Evolutionary conservation across 106 monocot genomes (phyloP).

Genomic region (Allium fistulosum): DNA sequence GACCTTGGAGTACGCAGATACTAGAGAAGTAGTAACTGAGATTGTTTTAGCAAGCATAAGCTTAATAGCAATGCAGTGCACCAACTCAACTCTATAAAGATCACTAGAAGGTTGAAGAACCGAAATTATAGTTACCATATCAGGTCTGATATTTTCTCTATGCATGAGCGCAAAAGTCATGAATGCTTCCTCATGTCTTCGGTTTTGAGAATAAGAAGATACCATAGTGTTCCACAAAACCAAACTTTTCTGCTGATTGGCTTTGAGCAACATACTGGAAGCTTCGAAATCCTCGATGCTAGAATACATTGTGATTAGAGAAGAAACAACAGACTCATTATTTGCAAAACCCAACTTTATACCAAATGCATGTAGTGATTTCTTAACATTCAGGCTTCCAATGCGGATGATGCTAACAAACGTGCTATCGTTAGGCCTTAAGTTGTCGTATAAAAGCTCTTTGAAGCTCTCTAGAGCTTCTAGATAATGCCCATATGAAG

Average conservation of each 20-base stretch:
- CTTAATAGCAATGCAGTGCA: conserved; percentile 46
- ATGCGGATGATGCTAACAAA: conserved; percentile 34
- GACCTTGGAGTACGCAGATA: conserved; percentile 60
- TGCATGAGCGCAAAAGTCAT: conserved; percentile 34
- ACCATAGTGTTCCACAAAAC: conserved; percentile 61
- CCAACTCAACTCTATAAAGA: conserved; percentile 26
- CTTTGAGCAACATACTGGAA: conserved; percentile 32
- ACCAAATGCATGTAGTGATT: conserved; percentile 37
- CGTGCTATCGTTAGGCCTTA: conserved; percentile 38
- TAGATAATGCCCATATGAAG: conserved; percentile 22
- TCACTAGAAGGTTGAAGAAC: conserved; percentile 32
- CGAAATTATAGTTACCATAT: conserved; percentile 37
- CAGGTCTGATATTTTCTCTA: conserved; percentile 17
- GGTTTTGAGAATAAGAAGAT: conserved; percentile 35
- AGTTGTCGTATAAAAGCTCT: conserved; percentile 4
- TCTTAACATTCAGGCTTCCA: not conserved
- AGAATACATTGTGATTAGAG: conserved; percentile 58
- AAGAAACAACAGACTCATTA: conserved; percentile 27
- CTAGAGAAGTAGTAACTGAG: conserved; percentile 29
- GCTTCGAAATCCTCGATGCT: conserved; percentile 17
- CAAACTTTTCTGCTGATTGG: conserved; percentile 15
- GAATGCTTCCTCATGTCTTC: conserved; percentile 18
- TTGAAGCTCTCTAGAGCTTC: conserved; percentile 28
- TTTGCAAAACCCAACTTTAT: conserved; percentile 31
- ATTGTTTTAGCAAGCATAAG: conserved; percentile 21